A percentile compares a stretch with the other conserved stretches of the same genome.
phyloP scores from a whole-genome alignment of 345 rosid species.

The Ceriops decandra region DNA sequence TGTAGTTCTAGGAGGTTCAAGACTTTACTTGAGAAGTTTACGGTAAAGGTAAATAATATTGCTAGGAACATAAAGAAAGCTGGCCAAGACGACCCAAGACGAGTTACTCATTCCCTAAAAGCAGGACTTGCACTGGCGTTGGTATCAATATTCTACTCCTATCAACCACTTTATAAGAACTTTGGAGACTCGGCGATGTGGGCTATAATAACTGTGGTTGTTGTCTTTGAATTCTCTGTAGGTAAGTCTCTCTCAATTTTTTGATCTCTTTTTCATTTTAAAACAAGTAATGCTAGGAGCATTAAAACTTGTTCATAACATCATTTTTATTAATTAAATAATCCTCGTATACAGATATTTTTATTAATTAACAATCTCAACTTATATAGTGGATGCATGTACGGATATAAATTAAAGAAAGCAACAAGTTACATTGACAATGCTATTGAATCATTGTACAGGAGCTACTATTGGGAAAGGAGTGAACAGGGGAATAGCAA shows the following conservation, averaged over 20 bases:
- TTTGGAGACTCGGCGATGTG: conserved; percentile 72
- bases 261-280: background rate
- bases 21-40: conserved; percentile 14
- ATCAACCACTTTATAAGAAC: conserved; percentile 51
- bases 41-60: conserved; percentile 17
- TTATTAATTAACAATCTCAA: too few relatives aligned
- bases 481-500: conserved; percentile 17
- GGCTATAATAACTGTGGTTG: conserved; percentile 86
- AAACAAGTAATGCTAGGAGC: too few relatives aligned
- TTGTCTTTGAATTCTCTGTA: conserved; percentile 72
- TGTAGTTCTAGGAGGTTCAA: background rate
- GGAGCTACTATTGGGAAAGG: conserved; percentile 28
- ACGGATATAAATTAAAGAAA: too few relatives aligned
- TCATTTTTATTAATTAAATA: too few relatives aligned
- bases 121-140: conserved; percentile 61
- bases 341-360: too few relatives aligned
- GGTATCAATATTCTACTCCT: conserved; percentile 61
- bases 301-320: too few relatives aligned
- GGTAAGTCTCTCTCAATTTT: conserved; percentile 36
- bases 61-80: conserved; percentile 31
- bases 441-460: background rate
- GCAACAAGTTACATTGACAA: background rate
- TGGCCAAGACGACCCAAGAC: conserved; percentile 65
- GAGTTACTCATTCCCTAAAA: conserved; percentile 65
- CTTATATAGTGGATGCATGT: too few relatives aligned